A percentile compares a stretch with the other conserved stretches of the same genome.
Evolutionary conservation across 2,329 filamentous ascomycete species (phyloP).

Genomic region (Leptosphaerulina australis): DNA sequence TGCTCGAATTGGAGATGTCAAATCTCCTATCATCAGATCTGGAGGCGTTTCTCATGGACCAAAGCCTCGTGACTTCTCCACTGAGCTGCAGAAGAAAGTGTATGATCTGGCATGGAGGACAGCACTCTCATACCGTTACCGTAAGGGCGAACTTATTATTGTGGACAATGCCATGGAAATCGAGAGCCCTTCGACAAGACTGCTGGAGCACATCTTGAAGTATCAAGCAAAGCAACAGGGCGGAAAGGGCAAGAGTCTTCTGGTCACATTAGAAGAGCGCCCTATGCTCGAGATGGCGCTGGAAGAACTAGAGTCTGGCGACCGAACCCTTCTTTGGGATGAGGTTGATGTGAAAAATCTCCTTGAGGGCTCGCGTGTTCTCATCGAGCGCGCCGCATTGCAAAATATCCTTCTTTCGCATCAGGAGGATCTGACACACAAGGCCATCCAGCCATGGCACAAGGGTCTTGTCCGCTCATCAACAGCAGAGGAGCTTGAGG

Average conservation of each 20-base stretch:
- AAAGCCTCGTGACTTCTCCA: constrained; percentile 87
- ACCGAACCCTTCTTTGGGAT: constrained; percentile 70
- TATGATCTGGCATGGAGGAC: constrained; percentile 97
- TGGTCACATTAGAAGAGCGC: constrained; percentile 39
- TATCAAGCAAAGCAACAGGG: constrained; percentile 62
- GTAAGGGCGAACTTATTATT: constrained; percentile 83
- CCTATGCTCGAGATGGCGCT: constrained; percentile 70
- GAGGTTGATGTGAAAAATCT: constrained; percentile 97
- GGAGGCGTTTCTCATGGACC: constrained; percentile 92
- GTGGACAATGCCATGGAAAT: constrained; percentile 80
- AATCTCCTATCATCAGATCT: constrained; percentile 80
- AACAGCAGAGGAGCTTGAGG: constrained; percentile 31
- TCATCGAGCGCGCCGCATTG: constrained; percentile 84
- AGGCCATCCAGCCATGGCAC: constrained; percentile 29
- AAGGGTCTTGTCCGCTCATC: constrained; percentile 26
- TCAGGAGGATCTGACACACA: constrained; percentile 39
- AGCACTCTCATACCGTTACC: constrained; percentile 88
- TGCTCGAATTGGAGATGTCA: constrained; percentile 79
- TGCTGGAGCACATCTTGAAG: constrained; percentile 71
- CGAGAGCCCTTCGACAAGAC: constrained; percentile 65
- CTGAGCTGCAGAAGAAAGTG: constrained; percentile 81
- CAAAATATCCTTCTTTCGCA: constrained; percentile 66
- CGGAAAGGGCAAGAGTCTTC: constrained; percentile 34
- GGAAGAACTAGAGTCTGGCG: constrained; percentile 68
- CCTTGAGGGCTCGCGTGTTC: constrained; percentile 79